Conservation (phyloP, 2,329 filamentous ascomycete species). For the Fusarium scirpi region DNA sequence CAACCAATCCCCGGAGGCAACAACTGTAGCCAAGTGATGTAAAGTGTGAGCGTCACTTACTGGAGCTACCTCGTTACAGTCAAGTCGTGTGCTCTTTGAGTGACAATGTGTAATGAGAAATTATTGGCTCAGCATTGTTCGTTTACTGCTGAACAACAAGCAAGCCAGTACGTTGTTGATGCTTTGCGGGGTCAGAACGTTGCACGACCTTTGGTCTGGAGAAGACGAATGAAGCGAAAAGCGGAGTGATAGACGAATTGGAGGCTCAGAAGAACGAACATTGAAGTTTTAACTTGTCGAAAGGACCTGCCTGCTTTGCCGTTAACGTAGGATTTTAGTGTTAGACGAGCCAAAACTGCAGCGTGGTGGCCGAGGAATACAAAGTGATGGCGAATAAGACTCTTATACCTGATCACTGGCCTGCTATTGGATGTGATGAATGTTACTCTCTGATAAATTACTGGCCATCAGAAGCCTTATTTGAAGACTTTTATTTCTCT, state of each 20-base stretch:
- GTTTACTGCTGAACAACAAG: constrained; percentile 2
- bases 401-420: constrained; percentile 1
- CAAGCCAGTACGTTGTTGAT: constrained; percentile 2
- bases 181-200: constrained; percentile 23
- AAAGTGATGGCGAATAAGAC: constrained; percentile 22
- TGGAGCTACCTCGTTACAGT: background rate
- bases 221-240: constrained; percentile 10
- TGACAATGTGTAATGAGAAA: background rate
- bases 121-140: background rate
- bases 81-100: constrained; percentile 4
- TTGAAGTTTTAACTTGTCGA: background rate
- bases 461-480: background rate
- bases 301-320: background rate
- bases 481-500: background rate
- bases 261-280: background rate
- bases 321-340: background rate
- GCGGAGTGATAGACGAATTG: background rate
- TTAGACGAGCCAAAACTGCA: constrained; percentile 1
- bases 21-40: constrained; percentile 14
- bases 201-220: constrained; percentile 21
- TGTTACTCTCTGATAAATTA: background rate
- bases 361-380: background rate
- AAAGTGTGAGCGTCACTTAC: constrained; percentile 15
- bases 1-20: constrained; percentile 20
- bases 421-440: constrained; percentile 17